These are phyloP conservation scores for Gnomoniopsis smithogilvyi DNA, from an alignment of 2,329 filamentous ascomycete species.

Conservation along the genomic window DNA sequence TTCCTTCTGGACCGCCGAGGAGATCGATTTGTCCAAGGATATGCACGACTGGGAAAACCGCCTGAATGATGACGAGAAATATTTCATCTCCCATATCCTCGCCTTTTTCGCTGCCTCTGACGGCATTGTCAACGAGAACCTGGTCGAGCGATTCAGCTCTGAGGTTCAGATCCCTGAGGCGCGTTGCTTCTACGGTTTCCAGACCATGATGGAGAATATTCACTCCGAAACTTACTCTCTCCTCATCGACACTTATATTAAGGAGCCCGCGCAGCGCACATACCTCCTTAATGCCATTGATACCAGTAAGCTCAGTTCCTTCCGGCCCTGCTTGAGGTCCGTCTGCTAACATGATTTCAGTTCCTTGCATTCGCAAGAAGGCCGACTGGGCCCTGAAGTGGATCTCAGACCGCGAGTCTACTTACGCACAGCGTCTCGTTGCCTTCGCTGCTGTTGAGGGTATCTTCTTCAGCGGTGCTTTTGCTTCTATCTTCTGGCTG, in stretches of 20 bases:
- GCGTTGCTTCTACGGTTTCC: conserved; percentile 99
- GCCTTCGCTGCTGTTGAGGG: conserved; percentile 98
- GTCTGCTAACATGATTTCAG: conserved; percentile 38
- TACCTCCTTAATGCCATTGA: conserved; percentile 99
- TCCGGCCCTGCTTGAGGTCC: conserved; percentile 56
- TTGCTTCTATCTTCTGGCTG: conserved; percentile 99
- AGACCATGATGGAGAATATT: conserved; percentile 99
- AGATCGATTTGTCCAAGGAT: conserved; percentile 99
- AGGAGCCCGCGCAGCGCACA: conserved; percentile 88
- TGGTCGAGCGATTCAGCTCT: conserved; percentile 93
- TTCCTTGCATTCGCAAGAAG: conserved; percentile 97
- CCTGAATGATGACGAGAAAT: conserved; percentile 93
- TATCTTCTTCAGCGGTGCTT: conserved; percentile 99
- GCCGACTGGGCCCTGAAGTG: conserved; percentile 95
- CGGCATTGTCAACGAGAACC: conserved; percentile 99
- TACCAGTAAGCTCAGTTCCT: conserved; percentile 64
- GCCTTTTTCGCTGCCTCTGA: conserved; percentile 99
- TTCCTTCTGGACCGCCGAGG: conserved; percentile 99
- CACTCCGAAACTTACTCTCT: conserved; percentile 99
- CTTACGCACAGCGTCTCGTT: conserved; percentile 91
- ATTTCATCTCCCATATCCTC: conserved; percentile 97
- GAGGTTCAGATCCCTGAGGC: conserved; percentile 98
- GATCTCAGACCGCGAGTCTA: conserved; percentile 92
- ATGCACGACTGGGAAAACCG: conserved; percentile 99
- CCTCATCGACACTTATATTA: conserved; percentile 98